Conservation (phyloP, 768 basidiomycete species). For the Auriscalpium microsporum region DNA sequence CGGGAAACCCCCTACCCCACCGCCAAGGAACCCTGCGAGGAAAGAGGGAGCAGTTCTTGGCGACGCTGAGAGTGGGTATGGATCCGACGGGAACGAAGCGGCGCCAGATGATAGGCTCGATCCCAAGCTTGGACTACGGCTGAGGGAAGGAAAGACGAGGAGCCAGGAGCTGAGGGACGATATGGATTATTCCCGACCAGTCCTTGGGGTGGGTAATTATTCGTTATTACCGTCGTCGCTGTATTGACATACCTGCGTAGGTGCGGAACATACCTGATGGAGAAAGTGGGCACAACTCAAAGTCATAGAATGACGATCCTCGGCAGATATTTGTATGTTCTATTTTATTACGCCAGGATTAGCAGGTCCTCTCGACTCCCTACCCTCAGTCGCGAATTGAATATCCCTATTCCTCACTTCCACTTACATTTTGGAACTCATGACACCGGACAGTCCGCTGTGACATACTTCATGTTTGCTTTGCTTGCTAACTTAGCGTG, state of each 20-base stretch:
- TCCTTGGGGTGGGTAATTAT: conserved; percentile 1
- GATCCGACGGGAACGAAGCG: neutral
- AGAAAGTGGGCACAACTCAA: neutral
- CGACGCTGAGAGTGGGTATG: neutral
- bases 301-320: neutral
- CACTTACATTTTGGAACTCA: too few species aligned
- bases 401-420: too few species aligned
- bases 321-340: too few species aligned
- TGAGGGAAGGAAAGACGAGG: neutral
- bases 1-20: neutral
- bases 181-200: conserved; percentile 2
- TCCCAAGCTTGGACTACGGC: neutral
- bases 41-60: neutral
- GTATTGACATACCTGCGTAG: neutral
- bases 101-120: conserved; percentile 4
- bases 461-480: too few species aligned
- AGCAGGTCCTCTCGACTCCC: too few species aligned
- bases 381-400: too few species aligned
- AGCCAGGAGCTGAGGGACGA: conserved; percentile 3
- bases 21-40: conserved; percentile 10
- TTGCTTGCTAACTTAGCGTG: too few species aligned
- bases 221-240: neutral
- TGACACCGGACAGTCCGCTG: too few species aligned
- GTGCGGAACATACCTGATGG: neutral
- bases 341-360: too few species aligned